These are phyloP conservation scores for Evansstolkia leycettana DNA, from an alignment of 495 filamentous ascomycete species.

Conservation along the genomic window DNA sequence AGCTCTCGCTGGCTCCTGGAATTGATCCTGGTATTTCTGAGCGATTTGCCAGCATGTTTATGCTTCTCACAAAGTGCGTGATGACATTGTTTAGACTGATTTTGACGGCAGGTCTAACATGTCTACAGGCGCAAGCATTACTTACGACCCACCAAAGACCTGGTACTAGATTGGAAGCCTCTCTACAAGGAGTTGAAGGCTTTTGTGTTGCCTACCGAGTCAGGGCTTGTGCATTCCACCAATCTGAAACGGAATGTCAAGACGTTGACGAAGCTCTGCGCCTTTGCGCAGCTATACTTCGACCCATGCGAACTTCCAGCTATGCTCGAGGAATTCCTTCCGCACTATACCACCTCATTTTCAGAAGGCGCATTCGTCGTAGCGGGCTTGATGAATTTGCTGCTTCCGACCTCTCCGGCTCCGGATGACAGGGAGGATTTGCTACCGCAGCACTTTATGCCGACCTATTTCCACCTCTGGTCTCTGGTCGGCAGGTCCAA, in stretches of 20 bases:
- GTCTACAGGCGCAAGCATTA: constrained; percentile 82
- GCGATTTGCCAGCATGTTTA: constrained; percentile 93
- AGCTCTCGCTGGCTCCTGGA: constrained; percentile 82
- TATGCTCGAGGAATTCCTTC: constrained; percentile 89
- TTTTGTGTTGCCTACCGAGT: constrained; percentile 76
- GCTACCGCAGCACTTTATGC: constrained; percentile 73
- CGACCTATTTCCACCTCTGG: constrained; percentile 93
- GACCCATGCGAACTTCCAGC: constrained; percentile 73
- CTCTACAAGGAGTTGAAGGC: constrained; percentile 84
- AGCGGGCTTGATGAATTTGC: constrained; percentile 66
- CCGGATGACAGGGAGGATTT: constrained; percentile 56
- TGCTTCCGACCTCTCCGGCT: constrained; percentile 76
- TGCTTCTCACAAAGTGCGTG: constrained; percentile 77
- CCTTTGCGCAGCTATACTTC: constrained; percentile 84
- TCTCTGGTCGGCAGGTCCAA: constrained; percentile 84
- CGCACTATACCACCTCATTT: constrained; percentile 91
- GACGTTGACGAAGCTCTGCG: constrained; percentile 74
- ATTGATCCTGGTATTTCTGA: constrained; percentile 73
- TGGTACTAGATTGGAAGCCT: constrained; percentile 85
- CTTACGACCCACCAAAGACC: constrained; percentile 73
- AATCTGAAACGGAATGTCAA: constrained; percentile 56
- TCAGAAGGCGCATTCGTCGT: constrained; percentile 83
- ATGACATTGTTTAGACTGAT: background rate
- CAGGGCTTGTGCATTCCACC: constrained; percentile 48
- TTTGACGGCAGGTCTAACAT: constrained; percentile 11